Conservation (phyloP, 2,329 filamentous ascomycete species). For the Colletotrichum falcatum region DNA sequence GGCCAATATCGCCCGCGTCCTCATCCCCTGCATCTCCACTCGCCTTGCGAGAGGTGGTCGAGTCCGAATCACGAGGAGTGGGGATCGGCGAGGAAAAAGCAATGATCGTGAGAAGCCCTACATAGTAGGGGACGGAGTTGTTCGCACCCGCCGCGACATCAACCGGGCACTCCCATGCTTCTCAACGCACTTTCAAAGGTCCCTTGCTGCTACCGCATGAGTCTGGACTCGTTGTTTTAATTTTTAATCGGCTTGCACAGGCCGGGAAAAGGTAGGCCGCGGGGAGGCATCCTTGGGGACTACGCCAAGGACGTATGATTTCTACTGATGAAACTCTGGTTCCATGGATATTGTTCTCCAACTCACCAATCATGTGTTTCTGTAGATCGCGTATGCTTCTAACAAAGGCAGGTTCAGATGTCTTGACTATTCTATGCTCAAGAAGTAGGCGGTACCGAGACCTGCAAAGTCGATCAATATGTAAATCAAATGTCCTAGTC, state of each 20-base stretch:
- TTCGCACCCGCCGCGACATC: too few relatives aligned
- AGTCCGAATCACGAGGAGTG: neutral
- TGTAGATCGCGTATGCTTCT: neutral
- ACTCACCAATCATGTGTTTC: too few relatives aligned
- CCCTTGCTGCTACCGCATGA: neutral
- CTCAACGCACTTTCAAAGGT: neutral
- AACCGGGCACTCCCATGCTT: neutral
- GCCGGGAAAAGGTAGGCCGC: neutral
- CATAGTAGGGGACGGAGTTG: neutral
- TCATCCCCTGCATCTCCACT: too few relatives aligned
- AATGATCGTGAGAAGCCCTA: slow-evolving; percentile 7
- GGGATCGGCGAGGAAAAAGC: slow-evolving; percentile 15
- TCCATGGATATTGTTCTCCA: neutral
- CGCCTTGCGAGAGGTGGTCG: neutral
- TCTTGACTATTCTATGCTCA: too few relatives aligned
- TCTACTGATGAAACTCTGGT: neutral
- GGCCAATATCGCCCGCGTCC: too few relatives aligned
- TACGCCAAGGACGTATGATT: neutral
- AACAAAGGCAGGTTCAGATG: too few relatives aligned
- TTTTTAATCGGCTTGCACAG: neutral
- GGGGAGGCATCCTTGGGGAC: neutral
- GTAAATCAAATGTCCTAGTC: too few relatives aligned
- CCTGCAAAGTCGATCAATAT: neutral
- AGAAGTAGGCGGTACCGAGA: neutral
- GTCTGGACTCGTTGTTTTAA: slow-evolving; percentile 5